These are phyloP conservation scores for Paecilomyces sp. DNA, from an alignment of 2,329 filamentous ascomycete genomes.

Conservation along the genomic window DNA sequence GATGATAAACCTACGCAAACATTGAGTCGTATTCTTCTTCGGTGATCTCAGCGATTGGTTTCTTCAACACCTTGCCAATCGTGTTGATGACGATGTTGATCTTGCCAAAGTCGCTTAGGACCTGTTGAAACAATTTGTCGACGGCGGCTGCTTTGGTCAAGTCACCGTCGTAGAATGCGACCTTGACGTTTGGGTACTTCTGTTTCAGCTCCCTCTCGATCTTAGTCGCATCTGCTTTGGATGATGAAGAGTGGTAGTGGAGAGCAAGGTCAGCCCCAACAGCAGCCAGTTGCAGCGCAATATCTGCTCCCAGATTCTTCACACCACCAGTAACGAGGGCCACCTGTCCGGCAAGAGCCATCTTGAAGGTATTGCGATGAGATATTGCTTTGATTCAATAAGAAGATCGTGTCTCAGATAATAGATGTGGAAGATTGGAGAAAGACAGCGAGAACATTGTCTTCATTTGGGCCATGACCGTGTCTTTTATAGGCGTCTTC, in stretches of 20 bases:
- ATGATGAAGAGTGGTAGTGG: conserved; percentile 36
- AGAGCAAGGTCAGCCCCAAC: conserved; percentile 31
- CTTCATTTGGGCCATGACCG: neutral
- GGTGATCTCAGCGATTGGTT: conserved; percentile 36
- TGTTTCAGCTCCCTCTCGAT: conserved; percentile 32
- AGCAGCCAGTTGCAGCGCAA: conserved; percentile 28
- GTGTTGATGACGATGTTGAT: conserved; percentile 48
- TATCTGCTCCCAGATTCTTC: conserved; percentile 37
- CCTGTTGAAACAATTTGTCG: conserved; percentile 33
- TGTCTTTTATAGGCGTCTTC: neutral
- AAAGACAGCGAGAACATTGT: neutral
- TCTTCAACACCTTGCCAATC: conserved; percentile 44
- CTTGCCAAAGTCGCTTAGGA: conserved; percentile 35
- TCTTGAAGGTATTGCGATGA: neutral
- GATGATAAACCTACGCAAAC: conserved; percentile 33
- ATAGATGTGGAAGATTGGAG: neutral
- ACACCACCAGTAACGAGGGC: conserved; percentile 38
- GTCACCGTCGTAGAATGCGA: conserved; percentile 38
- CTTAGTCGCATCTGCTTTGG: conserved; percentile 28
- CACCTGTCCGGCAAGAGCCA: conserved; percentile 29
- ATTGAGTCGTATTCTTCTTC: conserved; percentile 43
- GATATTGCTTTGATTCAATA: neutral
- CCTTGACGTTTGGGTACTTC: conserved; percentile 22
- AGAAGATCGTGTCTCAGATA: neutral
- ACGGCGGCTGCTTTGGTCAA: conserved; percentile 36